phyloP scores from a whole-genome alignment of 208 protist species.

The Crithidia thermophila region DNA sequence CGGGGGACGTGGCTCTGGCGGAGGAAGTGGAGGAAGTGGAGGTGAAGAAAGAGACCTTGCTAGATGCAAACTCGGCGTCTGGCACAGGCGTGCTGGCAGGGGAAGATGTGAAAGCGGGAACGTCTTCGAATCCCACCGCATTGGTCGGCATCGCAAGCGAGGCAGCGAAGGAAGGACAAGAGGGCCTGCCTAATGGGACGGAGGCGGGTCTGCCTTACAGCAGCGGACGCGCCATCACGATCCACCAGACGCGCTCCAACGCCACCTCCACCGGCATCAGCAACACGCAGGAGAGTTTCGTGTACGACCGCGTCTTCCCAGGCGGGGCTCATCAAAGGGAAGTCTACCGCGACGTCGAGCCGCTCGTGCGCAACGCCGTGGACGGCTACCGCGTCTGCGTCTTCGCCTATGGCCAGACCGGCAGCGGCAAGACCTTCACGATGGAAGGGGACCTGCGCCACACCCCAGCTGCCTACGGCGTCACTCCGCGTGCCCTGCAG shows the following conservation, averaged over 20 bases:
- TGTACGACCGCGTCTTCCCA: slow-evolving; percentile 57
- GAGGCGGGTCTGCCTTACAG: slow-evolving; percentile 6
- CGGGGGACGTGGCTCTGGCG: not conserved
- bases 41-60: slow-evolving; percentile 1
- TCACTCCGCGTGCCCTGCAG: slow-evolving; percentile 84
- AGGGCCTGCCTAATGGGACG: not conserved
- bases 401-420: slow-evolving; percentile 94
- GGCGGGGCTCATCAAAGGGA: slow-evolving; percentile 45
- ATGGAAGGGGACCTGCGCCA: slow-evolving; percentile 77
- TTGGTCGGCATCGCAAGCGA: no score
- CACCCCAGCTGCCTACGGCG: slow-evolving; percentile 44
- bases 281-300: slow-evolving; percentile 42
- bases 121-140: no score
- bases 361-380: slow-evolving; percentile 88
- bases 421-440: slow-evolving; percentile 91
- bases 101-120: no score
- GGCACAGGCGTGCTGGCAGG: no score
- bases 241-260: slow-evolving; percentile 64
- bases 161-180: no score
- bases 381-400: slow-evolving; percentile 93
- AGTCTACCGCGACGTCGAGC: slow-evolving; percentile 90
- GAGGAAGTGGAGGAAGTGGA: not conserved
- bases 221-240: slow-evolving; percentile 26
- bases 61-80: no score
- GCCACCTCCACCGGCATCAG: slow-evolving; percentile 68